Evolutionary conservation across 768 basidiomycete species (phyloP), one percentile per base, ranked within the genome.

Genomic region (Agrocybe praecox): DNA sequence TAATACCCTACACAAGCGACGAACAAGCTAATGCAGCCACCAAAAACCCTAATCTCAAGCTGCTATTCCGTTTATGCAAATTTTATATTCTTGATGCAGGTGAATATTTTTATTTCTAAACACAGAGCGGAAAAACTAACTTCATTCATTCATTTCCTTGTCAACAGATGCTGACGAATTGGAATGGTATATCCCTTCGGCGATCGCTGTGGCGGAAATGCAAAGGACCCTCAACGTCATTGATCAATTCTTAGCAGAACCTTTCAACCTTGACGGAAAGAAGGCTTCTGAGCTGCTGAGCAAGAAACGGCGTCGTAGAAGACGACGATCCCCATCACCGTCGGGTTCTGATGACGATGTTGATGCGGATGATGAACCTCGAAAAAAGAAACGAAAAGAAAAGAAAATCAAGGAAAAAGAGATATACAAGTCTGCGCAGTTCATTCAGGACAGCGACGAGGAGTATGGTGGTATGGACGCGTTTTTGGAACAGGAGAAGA

Each of bases 391-490:
- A 70, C 78, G 76, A 62, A 87, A 84, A 67, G 89, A 90, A 68
- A 82, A 83, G 68, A 81, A 86, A 74, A 76, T 74, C 53, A 90
- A 89, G 58, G 77, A 81, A 57, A 77, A 77, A 60, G 73, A 75
- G 55, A 59, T 77, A 57, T 95, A 91, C 79, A 94, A 94, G 70
- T 92, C 89, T 7, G 93, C 92, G 10, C 89, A 92, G 69, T 92
- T 96, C 69, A 94, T 96, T 68, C 87, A 90, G 67, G 94, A 97
- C 73, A 93, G 91, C 59, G 95, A 97, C 64, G 88, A 79, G 53
- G 92, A 93, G 69, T 85, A 85, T 55, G 90, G 83, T 15, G 87
- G 90, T 66, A 88, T 94, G 70, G 88, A 90, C 49, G 84, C 79
- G 6, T 97, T 97, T 80, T 84, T 94, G 55, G 88, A 80, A 71